Conservation (phyloP, 176 grass and related monocot genomes). For the Juncus inflexus region DNA sequence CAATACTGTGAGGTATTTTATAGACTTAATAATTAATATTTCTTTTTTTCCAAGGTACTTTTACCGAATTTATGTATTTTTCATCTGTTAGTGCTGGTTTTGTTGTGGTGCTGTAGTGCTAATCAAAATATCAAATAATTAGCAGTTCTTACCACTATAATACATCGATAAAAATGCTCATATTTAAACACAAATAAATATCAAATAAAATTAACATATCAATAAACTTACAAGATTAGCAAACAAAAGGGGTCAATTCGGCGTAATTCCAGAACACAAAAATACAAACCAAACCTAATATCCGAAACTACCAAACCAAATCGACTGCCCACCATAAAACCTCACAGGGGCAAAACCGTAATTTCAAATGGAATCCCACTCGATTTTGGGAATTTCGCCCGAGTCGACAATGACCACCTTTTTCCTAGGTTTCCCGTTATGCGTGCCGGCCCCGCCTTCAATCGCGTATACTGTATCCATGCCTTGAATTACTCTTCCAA, state of each 20-base stretch:
- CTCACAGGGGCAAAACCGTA: slow-evolving; percentile 7
- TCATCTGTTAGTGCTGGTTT: too few species aligned
- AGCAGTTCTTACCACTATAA: too few species aligned
- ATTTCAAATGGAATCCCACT: slow-evolving; percentile 41
- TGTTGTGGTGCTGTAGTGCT: too few species aligned
- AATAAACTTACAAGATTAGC: not conserved
- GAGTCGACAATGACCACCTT: slow-evolving; percentile 66
- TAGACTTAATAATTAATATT: too few species aligned
- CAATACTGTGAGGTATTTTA: too few species aligned
- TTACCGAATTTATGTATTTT: too few species aligned
- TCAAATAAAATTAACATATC: too few species aligned
- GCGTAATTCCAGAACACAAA: not conserved
- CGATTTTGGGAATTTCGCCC: slow-evolving; percentile 76
- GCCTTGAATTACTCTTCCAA: slow-evolving; percentile 84
- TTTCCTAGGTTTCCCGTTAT: slow-evolving; percentile 89
- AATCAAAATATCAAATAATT: too few species aligned
- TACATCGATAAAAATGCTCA: too few species aligned
- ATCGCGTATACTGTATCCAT: slow-evolving; percentile 87
- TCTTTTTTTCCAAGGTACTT: too few species aligned
- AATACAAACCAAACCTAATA: not conserved
- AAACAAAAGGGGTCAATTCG: not conserved
- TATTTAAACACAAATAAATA: too few species aligned
- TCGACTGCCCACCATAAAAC: too few species aligned
- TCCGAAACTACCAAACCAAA: not conserved
- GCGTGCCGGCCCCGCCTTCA: slow-evolving; percentile 88